A percentile compares a stretch with the other conserved stretches of the same genome.
Conservation (phyloP, 331 rosid genomes). For the Pyrus hybrid region DNA sequence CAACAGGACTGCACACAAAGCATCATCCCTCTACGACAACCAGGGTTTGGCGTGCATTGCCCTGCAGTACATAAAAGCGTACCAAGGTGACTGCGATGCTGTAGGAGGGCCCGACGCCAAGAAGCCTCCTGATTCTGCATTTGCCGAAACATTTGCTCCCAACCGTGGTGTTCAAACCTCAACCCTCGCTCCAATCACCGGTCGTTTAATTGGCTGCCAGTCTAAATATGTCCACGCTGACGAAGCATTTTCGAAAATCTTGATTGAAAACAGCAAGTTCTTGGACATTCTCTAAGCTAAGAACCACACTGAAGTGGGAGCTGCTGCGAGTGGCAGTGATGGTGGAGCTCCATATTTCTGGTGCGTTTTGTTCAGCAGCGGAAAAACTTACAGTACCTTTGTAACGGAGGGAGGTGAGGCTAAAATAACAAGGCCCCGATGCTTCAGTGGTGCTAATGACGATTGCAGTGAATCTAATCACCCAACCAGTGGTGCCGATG, state of each 20-base stretch:
- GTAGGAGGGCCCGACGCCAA: constrained; percentile 80
- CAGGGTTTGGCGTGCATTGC: constrained; percentile 93
- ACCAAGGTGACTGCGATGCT: constrained; percentile 57
- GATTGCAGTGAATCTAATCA: constrained; percentile 35
- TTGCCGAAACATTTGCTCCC: constrained; percentile 73
- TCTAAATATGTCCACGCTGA: constrained; percentile 57
- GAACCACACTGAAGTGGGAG: constrained; percentile 86
- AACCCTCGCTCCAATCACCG: constrained; percentile 60
- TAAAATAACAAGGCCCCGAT: constrained; percentile 59
- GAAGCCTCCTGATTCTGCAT: constrained; percentile 77
- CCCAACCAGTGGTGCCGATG: constrained; percentile 24
- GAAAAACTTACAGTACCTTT: constrained; percentile 56
- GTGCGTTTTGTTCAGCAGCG: constrained; percentile 85
- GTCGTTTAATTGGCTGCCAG: constrained; percentile 88
- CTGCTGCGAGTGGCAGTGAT: constrained; percentile 80
- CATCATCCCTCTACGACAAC: constrained; percentile 46
- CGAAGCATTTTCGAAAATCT: constrained; percentile 56
- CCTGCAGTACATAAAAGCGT: constrained; percentile 79
- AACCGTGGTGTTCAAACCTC: constrained; percentile 60
- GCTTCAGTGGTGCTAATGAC: constrained; percentile 92
- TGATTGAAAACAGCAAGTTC: constrained; percentile 59
- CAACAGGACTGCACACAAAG: constrained; percentile 71
- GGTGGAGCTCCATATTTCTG: constrained; percentile 86
- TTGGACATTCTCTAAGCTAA: constrained; percentile 58
- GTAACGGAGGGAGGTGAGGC: constrained; percentile 60